Evolutionary conservation across 306 rosid genomes (phyloP).

Genomic region (Prunus mongolica): DNA sequence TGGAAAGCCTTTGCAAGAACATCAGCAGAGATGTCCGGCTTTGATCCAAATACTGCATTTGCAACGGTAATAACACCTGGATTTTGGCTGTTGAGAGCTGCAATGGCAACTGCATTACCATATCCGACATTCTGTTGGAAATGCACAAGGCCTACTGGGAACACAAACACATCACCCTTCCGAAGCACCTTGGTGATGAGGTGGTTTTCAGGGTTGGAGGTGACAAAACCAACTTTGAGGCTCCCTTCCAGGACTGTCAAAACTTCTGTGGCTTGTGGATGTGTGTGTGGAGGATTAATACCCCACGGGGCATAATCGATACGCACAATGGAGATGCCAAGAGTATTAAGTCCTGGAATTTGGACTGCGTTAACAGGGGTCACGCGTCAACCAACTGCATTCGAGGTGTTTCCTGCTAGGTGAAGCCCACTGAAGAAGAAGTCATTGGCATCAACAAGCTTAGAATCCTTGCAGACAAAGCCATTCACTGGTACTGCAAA

Average conservation of each 20-base stretch:
- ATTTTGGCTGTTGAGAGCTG: conserved; percentile 39
- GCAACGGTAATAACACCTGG: conserved; percentile 24
- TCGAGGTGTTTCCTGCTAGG: conserved; percentile 25
- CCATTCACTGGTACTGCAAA: conserved; percentile 31
- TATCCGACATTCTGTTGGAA: conserved; percentile 30
- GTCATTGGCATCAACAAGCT: conserved; percentile 9
- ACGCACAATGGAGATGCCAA: conserved; percentile 31
- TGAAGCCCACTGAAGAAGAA: conserved; percentile 27
- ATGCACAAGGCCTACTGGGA: conserved; percentile 33
- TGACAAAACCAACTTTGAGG: conserved; percentile 28
- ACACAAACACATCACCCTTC: conserved; percentile 37
- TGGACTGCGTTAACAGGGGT: conserved; percentile 12
- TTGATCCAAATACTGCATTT: conserved; percentile 31
- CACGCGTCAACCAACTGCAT: conserved; percentile 17
- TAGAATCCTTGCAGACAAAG: conserved; percentile 29
- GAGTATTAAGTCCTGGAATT: conserved; percentile 31
- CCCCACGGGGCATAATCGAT: conserved; percentile 32
- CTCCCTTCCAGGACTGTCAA: conserved; percentile 31
- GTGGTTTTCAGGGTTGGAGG: conserved; percentile 31
- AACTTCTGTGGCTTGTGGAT: conserved; percentile 35
- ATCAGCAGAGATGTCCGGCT: conserved; percentile 16
- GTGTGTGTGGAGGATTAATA: conserved; percentile 38
- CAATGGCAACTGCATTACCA: conserved; percentile 20
- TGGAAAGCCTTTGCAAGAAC: conserved; percentile 33
- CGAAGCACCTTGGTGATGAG: conserved; percentile 28